These are phyloP conservation scores for Grigorovia humatica DNA, from an alignment of 805 yeast genomes.

Conservation along the genomic window DNA sequence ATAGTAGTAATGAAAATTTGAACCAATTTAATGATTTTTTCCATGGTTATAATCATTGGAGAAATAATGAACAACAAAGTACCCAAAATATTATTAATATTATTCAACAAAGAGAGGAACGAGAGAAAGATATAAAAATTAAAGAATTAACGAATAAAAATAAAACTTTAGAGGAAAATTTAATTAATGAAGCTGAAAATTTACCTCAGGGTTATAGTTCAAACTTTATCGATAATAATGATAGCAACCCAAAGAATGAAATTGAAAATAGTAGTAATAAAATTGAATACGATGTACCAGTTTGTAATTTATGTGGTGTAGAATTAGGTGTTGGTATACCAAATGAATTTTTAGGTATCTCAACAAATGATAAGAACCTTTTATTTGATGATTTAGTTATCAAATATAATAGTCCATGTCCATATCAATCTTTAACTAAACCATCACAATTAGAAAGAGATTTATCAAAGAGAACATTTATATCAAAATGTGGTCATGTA, in stretches of 20 bases:
- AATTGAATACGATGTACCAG: conserved; percentile 29
- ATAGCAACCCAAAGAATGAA: neutral
- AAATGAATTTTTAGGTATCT: conserved; percentile 31
- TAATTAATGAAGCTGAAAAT: conserved; percentile 12
- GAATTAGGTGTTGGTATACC: conserved; percentile 69
- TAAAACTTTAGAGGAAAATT: conserved; percentile 18
- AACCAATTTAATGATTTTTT: neutral
- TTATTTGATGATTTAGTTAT: conserved; percentile 26
- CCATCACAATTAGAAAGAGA: conserved; percentile 48
- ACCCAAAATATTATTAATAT: conserved; percentile 24
- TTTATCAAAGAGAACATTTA: conserved; percentile 55
- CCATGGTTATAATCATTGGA: neutral
- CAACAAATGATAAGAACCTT: conserved; percentile 12
- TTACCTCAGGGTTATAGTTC: conserved; percentile 26
- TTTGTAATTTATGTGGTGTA: conserved; percentile 63
- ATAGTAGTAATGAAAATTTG: neutral
- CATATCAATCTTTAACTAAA: conserved; percentile 47
- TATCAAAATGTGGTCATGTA: conserved; percentile 69
- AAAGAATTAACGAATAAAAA: conserved; percentile 20
- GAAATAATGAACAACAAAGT: conserved; percentile 6
- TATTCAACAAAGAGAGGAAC: conserved; percentile 27
- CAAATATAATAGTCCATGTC: conserved; percentile 40
- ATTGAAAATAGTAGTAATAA: conserved; percentile 18
- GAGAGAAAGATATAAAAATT: conserved; percentile 19
- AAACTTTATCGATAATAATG: conserved; percentile 11